Evolutionary conservation across 2,329 filamentous ascomycete genomes (phyloP).

Genomic region (Bipolaris gigantea): DNA sequence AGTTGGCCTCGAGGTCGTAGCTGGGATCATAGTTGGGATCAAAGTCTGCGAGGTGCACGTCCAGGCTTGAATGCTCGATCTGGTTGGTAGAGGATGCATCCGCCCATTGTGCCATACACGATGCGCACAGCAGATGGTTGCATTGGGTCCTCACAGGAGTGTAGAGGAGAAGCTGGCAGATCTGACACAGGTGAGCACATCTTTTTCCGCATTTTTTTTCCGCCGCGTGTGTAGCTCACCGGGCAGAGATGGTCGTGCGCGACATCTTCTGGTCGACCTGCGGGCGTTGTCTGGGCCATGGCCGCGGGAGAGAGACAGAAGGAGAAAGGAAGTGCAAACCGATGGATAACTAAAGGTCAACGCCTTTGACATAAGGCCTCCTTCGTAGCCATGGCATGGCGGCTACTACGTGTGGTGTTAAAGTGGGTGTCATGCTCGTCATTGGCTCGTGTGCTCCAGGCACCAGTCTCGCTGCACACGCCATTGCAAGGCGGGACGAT

Average conservation of each 20-base stretch:
- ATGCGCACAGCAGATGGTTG: conserved; percentile 49
- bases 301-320: background rate
- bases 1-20: conserved; percentile 45
- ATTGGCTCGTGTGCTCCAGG: conserved; percentile 9
- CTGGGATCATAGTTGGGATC: conserved; percentile 37
- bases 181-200: conserved; percentile 18
- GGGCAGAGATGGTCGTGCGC: conserved; percentile 51
- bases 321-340: background rate
- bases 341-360: background rate
- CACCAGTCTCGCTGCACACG: conserved; percentile 8
- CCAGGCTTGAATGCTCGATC: conserved; percentile 44
- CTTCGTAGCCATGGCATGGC: background rate
- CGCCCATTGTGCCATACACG: conserved; percentile 53
- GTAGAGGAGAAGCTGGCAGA: conserved; percentile 50
- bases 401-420: background rate
- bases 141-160: conserved; percentile 49
- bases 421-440: background rate
- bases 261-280: conserved; percentile 20
- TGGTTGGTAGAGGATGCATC: conserved; percentile 43
- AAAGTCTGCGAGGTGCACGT: conserved; percentile 47
- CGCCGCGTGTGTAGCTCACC: conserved; percentile 10
- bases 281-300: conserved; percentile 4
- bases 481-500: background rate
- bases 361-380: background rate
- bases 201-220: background rate